Evolutionary conservation across 805 yeast species (phyloP).

Genomic region (Vanderwaltozyma tropicalis): DNA sequence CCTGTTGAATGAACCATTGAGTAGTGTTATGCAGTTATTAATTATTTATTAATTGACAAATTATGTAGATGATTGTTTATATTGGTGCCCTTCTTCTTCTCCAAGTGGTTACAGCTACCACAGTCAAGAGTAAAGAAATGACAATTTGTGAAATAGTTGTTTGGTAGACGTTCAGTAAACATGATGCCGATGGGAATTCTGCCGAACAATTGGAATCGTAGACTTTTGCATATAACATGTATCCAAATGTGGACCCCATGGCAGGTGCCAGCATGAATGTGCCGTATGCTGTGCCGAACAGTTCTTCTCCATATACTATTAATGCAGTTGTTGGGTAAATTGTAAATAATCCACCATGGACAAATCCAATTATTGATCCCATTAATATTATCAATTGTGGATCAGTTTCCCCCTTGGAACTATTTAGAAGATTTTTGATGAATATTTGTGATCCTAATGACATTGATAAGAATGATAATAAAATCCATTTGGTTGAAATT

Average conservation of each 20-base stretch:
- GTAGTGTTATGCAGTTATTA: too few species aligned
- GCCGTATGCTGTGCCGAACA: constrained; percentile 91
- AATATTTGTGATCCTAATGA: constrained; percentile 31
- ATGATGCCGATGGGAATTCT: background rate
- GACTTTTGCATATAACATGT: constrained; percentile 55
- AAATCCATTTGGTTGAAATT: constrained; percentile 25
- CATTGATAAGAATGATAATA: constrained; percentile 25
- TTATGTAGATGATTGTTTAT: too few species aligned
- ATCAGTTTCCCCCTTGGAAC: constrained; percentile 17
- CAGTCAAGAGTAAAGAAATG: background rate
- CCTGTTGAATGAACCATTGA: too few species aligned
- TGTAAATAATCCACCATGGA: constrained; percentile 80
- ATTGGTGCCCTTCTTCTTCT: background rate
- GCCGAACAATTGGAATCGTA: constrained; percentile 36
- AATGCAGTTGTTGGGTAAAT: constrained; percentile 78
- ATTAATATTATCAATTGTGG: constrained; percentile 3
- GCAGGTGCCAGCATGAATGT: constrained; percentile 84
- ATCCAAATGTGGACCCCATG: constrained; percentile 58
- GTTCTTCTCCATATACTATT: constrained; percentile 75
- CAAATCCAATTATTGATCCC: constrained; percentile 51
- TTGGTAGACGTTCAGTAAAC: constrained; percentile 13
- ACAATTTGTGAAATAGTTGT: constrained; percentile 9
- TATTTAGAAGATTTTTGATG: constrained; percentile 12
- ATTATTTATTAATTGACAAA: too few species aligned
- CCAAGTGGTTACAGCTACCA: background rate